These are phyloP conservation scores for Verruconis gallopava DNA, from an alignment of 2,329 filamentous ascomycete genomes.

Conservation along the genomic window DNA sequence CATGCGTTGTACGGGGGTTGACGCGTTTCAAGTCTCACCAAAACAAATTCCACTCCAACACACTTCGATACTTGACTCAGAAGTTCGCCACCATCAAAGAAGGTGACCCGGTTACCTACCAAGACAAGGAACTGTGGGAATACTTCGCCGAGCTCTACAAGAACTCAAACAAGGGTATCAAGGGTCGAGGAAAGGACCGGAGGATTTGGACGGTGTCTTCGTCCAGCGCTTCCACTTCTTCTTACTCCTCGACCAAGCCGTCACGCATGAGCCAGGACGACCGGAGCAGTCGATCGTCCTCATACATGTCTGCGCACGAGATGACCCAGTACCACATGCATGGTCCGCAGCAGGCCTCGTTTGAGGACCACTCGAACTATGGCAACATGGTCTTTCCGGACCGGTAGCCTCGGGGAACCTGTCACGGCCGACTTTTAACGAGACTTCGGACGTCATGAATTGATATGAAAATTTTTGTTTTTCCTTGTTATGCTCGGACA, in stretches of 20 bases:
- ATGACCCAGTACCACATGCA: constrained; percentile 7
- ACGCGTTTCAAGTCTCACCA: constrained; percentile 61
- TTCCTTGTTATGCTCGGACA: background rate
- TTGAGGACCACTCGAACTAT: constrained; percentile 8
- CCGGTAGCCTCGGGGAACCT: background rate
- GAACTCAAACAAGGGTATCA: constrained; percentile 97
- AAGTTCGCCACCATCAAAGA: constrained; percentile 55
- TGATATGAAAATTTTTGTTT: background rate
- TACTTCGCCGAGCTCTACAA: constrained; percentile 88
- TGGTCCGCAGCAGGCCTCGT: constrained; percentile 4
- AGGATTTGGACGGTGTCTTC: constrained; percentile 37
- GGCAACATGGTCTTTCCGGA: constrained; percentile 11
- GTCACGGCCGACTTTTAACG: background rate
- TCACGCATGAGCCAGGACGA: constrained; percentile 2
- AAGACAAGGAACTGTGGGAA: constrained; percentile 66
- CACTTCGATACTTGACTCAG: constrained; percentile 53
- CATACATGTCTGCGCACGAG: constrained; percentile 4
- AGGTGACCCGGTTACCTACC: constrained; percentile 47
- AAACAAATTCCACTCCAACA: constrained; percentile 80
- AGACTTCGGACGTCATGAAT: background rate
- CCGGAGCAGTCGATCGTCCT: constrained; percentile 8
- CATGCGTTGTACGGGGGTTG: background rate
- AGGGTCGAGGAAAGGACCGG: constrained; percentile 79
- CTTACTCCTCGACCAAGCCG: constrained; percentile 4
- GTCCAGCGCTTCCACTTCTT: constrained; percentile 5